Percentiles rank a stretch among this genome's conserved stretches.
These are phyloP conservation scores for Acer yangbiense DNA, from an alignment of 345 rosid genomes.

Conservation along the genomic window DNA sequence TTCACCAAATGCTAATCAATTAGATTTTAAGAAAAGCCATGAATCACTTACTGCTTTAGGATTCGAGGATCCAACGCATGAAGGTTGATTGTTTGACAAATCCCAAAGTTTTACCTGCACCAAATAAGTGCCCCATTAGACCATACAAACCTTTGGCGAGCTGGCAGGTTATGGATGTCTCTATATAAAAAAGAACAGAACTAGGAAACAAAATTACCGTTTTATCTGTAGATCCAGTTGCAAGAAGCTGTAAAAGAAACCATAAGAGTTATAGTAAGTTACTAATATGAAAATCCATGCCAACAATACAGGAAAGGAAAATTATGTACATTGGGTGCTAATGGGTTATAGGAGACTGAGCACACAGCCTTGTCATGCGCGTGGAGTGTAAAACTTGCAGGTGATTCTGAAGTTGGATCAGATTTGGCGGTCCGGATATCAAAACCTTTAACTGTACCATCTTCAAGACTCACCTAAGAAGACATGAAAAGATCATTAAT, in stretches of 20 bases:
- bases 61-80: conserved; percentile 58
- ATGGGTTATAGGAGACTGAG: conserved; percentile 58
- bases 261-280: neutral
- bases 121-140: conserved; percentile 21
- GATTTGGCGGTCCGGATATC: conserved; percentile 59
- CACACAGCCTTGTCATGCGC: conserved; percentile 83
- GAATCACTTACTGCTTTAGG: conserved; percentile 67
- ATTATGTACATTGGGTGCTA: conserved; percentile 43
- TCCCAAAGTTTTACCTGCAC: conserved; percentile 84
- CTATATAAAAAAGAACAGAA: neutral
- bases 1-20: neutral
- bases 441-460: conserved; percentile 88
- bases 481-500: neutral
- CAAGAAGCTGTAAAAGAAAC: conserved; percentile 49
- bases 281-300: too few relatives aligned
- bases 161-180: neutral
- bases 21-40: neutral
- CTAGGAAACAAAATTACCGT: conserved; percentile 30
- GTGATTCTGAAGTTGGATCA: conserved; percentile 46
- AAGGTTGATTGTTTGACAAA: conserved; percentile 75
- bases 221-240: conserved; percentile 61
- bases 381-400: conserved; percentile 74
- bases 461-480: conserved; percentile 78
- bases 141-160: conserved; percentile 19
- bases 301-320: neutral